Base-by-base conservation (phyloP, 805 yeast genomes). In the Zygosaccharomyces bisporus region DNA sequence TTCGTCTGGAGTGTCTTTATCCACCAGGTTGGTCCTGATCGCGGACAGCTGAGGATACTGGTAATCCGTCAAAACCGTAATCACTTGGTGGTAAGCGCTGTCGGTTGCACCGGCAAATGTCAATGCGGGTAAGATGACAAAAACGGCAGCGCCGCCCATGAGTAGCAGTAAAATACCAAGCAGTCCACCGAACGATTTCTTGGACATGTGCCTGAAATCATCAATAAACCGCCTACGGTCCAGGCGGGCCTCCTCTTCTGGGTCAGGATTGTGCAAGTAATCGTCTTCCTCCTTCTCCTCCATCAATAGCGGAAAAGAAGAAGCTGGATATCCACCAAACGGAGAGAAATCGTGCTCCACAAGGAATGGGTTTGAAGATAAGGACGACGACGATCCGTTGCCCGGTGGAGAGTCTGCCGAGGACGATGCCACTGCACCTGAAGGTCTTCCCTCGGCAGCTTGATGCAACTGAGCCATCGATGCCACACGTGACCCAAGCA, bases 281-380 rank as follows among this genome's bases (percentile, higher is more conserved):
- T 91, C 99, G 68, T 91, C 99, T 7, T 86, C 83, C 66, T 91
- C 99, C 66, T 87, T 87, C 55, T 91, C 98, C 47, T 91, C 96
- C 51, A 93, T 80, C 55, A 78, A 83, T 45, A 91, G 70, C 1
- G 99, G 99, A 69, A 91, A 91, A 4, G 88, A 81, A 13, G 89
- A 74, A 6, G 96, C 95, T 0, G 99, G 98, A 65, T 86, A 91
- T 12, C 98, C 98, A 41, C 98, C 99, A 68, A 91, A 91, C 2
- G 98, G 99, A 38, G 86, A 79, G 53, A 81, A 81, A 57, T 84
- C 93, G 17, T 81, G 75, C 56, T 74, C 81, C 32, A 70, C 72
- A 38, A 74, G 47, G 52, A 73, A 73, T 10, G 77, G 77, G 45
- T 70, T 65, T 7, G 62, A 53, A 4, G 60, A 57, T 7, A 54